These are phyloP conservation scores for Phytophthora gonapodyides DNA, from an alignment of 352 stramenopile species.

Conservation along the genomic window DNA sequence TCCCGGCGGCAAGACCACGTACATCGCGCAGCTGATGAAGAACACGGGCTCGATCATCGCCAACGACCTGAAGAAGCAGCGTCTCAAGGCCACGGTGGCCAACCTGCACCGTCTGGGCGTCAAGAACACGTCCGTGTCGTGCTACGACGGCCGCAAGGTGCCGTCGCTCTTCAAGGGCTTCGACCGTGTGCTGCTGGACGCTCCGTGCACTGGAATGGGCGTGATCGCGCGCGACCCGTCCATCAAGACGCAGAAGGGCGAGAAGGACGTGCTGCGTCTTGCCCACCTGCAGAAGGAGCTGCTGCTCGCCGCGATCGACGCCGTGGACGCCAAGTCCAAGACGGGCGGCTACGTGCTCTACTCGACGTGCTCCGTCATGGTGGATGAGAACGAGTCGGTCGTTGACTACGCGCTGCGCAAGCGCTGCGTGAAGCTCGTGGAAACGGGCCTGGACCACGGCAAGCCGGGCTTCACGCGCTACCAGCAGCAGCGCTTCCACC, in stretches of 20 bases:
- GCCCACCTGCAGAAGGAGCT: slow-evolving; percentile 99
- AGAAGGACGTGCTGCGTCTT: slow-evolving; percentile 90
- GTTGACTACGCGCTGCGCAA: slow-evolving; percentile 99
- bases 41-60: slow-evolving; percentile 98
- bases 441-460: slow-evolving; percentile 97
- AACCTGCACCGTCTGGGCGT: slow-evolving; percentile 99
- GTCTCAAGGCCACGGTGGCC: slow-evolving; percentile 97
- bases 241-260: slow-evolving; percentile 98
- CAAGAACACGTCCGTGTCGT: slow-evolving; percentile 97
- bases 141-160: slow-evolving; percentile 97
- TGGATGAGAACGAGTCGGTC: slow-evolving; percentile 96
- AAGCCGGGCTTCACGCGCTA: slow-evolving; percentile 93
- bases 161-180: slow-evolving; percentile 96
- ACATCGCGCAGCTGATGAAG: slow-evolving; percentile 99
- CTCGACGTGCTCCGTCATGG: slow-evolving; percentile 97
- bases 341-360: slow-evolving; percentile 99
- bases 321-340: slow-evolving; percentile 96
- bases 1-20: slow-evolving; percentile 99
- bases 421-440: slow-evolving; percentile 98
- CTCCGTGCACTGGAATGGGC: slow-evolving; percentile 97
- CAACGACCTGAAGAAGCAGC: slow-evolving; percentile 99
- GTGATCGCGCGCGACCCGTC: slow-evolving; percentile 98
- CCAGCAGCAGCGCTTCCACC: slow-evolving; percentile 98
- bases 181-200: slow-evolving; percentile 98
- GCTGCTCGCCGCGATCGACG: slow-evolving; percentile 98